Evolutionary conservation across 225 moss, liverwort and hornwort genomes (phyloP), one percentile per base, ranked within the genome.

Genomic region (Marchantia polymorpha): DNA sequence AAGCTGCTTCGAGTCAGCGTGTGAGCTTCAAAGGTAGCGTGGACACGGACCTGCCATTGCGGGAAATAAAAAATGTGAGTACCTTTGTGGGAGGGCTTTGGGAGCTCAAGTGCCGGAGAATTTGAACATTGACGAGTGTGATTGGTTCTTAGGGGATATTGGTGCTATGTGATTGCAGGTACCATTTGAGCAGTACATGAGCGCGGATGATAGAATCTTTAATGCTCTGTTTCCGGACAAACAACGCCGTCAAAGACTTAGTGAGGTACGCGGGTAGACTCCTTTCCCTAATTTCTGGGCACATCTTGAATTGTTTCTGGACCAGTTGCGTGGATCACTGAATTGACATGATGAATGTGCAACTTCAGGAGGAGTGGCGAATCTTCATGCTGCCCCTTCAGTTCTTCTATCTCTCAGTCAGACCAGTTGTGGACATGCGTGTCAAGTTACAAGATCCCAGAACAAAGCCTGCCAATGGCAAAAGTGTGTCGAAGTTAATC

Each of bases 351-450:
- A 69, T 4, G 31, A 69, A 10, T 15, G 30, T 20, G 58, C 6
- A 58, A 30, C 11, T 46, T 69, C 86, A 87, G 86, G 83, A 87
- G 67, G 87, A 87, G 59, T 87, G 87, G 87, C 83, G 87, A 29
- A 87, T 87, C 67, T 84, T 84, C 69, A 87, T 87, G 87, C 84
- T 84, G 22, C 87, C 87, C 9, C 72, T 87, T 10, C 68, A 87
- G 27, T 82, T 87, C 63, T 80, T 84, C 60, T 82, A 82, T 61
- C 20, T 87, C 60, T 77, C 81, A 17, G 87, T 80, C 39, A 84
- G 82, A 55, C 87, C 87, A 23, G 84, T 87, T 11, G 80, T 87
- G 47, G 87, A 87, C 14, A 87, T 87, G 87, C 81, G 87, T 14
- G 72, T 87, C 69, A 80, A 77, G 53, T 46, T 87, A 12, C 80